Conservation (phyloP, 2,329 filamentous ascomycete species). For the Fusarium multiceps region DNA sequence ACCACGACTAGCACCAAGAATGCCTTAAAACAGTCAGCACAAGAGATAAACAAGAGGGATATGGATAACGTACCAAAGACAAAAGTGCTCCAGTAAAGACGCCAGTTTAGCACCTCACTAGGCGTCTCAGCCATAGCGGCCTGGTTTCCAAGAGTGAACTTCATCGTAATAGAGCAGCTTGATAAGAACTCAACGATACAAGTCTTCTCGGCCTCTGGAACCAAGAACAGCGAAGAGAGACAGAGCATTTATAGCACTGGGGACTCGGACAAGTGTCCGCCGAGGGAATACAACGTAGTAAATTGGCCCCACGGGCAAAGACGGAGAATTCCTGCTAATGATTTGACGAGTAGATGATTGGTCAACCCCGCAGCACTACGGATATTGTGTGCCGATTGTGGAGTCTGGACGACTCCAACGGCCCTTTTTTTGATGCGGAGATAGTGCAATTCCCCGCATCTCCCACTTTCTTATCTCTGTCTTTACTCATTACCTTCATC, state of each 20-base stretch:
- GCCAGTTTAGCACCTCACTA: slow-evolving; percentile 23
- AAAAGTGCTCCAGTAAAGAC: slow-evolving; percentile 27
- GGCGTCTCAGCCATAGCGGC: slow-evolving; percentile 29
- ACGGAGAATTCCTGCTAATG: neutral
- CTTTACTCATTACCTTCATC: neutral
- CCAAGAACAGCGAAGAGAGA: too few relatives aligned
- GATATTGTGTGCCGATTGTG: slow-evolving; percentile 23
- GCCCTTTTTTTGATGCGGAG: slow-evolving; percentile 1
- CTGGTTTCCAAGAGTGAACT: slow-evolving; percentile 24
- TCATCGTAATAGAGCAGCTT: slow-evolving; percentile 1
- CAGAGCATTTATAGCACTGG: neutral
- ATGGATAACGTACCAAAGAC: slow-evolving; percentile 7
- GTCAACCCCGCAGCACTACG: slow-evolving; percentile 7
- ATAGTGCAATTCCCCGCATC: neutral
- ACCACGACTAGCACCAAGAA: slow-evolving; percentile 23
- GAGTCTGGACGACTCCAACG: neutral
- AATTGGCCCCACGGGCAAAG: neutral
- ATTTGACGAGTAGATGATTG: neutral
- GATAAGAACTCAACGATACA: neutral
- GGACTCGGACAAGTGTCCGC: neutral
- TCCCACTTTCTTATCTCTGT: neutral
- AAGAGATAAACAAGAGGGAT: accelerated
- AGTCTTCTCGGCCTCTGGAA: neutral
- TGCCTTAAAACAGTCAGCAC: neutral
- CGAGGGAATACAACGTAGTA: neutral